These are phyloP conservation scores for Podila verticillata DNA, from an alignment of 192 early-diverging fungal species.

Conservation along the genomic window DNA sequence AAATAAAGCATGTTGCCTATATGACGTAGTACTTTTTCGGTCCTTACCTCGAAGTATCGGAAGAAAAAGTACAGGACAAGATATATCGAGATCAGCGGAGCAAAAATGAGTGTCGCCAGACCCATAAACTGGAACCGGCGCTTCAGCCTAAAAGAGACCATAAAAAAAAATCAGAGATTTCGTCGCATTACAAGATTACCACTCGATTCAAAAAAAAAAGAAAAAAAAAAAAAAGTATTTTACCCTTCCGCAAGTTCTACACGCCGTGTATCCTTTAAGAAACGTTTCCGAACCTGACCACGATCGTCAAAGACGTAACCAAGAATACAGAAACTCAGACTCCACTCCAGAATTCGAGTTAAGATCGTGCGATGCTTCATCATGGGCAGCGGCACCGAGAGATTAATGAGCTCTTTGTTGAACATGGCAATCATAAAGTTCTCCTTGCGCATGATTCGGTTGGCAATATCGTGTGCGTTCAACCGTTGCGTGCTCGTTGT, in stretches of 20 bases:
- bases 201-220: constrained; percentile 13
- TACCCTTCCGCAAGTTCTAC: constrained; percentile 75
- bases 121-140: constrained; percentile 91
- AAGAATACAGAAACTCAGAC: constrained; percentile 85
- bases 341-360: constrained; percentile 93
- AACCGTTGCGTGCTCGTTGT: constrained; percentile 64
- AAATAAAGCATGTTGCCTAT: neutral
- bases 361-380: constrained; percentile 69
- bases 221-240: constrained; percentile 13
- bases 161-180: neutral
- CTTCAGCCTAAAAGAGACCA: constrained; percentile 54
- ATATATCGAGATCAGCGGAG: constrained; percentile 89
- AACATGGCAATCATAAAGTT: constrained; percentile 97
- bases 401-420: constrained; percentile 90
- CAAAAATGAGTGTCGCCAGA: constrained; percentile 81
- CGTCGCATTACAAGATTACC: constrained; percentile 36
- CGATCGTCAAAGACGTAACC: constrained; percentile 90
- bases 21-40: neutral
- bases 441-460: constrained; percentile 96
- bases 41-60: constrained; percentile 89
- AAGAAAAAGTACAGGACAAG: constrained; percentile 89
- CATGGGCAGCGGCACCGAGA: constrained; percentile 75
- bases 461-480: constrained; percentile 81
- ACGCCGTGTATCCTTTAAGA: constrained; percentile 78
- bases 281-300: constrained; percentile 83